Conservation (phyloP, 345 rosid genomes). For the Eucalyptus sideroxylon region DNA sequence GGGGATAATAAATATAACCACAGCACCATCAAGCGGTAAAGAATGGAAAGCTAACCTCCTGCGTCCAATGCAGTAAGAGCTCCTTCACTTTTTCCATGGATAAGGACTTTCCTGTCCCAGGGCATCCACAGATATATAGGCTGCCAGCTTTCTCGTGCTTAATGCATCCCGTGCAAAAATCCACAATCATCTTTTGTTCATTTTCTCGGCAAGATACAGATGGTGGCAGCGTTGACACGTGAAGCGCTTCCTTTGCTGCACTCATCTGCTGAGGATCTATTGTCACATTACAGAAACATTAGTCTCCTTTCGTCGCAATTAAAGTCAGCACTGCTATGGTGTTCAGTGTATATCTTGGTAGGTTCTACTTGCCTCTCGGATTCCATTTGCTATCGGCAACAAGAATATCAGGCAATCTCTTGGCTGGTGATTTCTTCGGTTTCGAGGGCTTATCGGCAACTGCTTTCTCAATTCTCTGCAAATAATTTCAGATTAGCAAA, state of each 20-base stretch:
- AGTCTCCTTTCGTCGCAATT: not conserved
- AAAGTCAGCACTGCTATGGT: not conserved
- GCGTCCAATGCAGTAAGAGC: constrained; percentile 46
- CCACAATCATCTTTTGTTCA: constrained; percentile 52
- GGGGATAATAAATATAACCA: not conserved
- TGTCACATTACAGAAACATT: not conserved
- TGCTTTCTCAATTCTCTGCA: constrained; percentile 1
- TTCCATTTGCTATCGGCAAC: constrained; percentile 32
- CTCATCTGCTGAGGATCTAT: constrained; percentile 51
- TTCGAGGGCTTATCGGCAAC: not conserved
- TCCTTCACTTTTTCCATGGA: constrained; percentile 65
- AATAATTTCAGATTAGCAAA: not conserved
- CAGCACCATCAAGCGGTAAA: not conserved
- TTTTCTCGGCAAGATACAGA: constrained; percentile 61
- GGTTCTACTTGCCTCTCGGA: constrained; percentile 36
- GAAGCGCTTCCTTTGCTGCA: constrained; percentile 67
- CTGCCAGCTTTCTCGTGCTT: constrained; percentile 63
- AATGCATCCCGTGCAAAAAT: constrained; percentile 53
- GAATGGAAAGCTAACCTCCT: constrained; percentile 20
- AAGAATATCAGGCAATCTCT: constrained; percentile 6
- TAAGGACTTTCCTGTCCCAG: constrained; percentile 84
- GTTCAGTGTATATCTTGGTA: not conserved
- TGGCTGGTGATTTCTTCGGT: constrained; percentile 3
- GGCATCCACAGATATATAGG: constrained; percentile 72
- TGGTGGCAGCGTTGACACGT: constrained; percentile 62